Percentiles rank a stretch among this genome's conserved stretches.
Conservation (phyloP, 1,284 basidiomycete genomes). For the Vanrija humicola region DNA sequence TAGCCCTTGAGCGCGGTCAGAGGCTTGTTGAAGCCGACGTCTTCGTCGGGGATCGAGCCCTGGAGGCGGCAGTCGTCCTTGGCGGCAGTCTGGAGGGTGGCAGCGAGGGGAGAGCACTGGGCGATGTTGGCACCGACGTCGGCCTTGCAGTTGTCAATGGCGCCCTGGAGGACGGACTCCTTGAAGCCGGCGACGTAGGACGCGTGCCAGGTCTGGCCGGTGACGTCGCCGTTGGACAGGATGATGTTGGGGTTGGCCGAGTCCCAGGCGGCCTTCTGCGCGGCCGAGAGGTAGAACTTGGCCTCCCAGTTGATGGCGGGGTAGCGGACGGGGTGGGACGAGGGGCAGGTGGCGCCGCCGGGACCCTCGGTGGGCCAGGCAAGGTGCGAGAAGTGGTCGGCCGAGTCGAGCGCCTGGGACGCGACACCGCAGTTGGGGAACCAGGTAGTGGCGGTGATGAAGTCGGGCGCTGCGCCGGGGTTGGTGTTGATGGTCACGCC, state of each 20-base stretch:
- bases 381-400: constrained; percentile 50
- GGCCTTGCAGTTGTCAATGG: not conserved
- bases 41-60: constrained; percentile 12
- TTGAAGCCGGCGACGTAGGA: constrained; percentile 16
- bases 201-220: constrained; percentile 9
- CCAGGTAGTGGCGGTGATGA: constrained; percentile 10
- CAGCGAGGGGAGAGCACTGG: too few species aligned
- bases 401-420: constrained; percentile 40
- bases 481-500: not conserved
- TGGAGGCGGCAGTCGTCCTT: constrained; percentile 3
- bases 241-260: constrained; percentile 2
- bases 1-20: constrained; percentile 32
- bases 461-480: not conserved
- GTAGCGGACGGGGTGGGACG: constrained; percentile 13
- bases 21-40: constrained; percentile 6
- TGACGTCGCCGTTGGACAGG: constrained; percentile 14
- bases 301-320: constrained; percentile 10
- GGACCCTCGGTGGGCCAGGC: constrained; percentile 39
- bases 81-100: too few species aligned
- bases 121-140: too few species aligned
- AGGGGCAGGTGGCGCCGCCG: constrained; percentile 7
- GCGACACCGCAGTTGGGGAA: constrained; percentile 40
- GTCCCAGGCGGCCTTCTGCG: constrained; percentile 3
- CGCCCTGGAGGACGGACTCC: constrained; percentile 1
- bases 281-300: not conserved